Percentiles rank a stretch among this genome's conserved stretches.
These are phyloP conservation scores for Vaccinium vitisidaea DNA, from an alignment of 148 eudicot species.

Conservation along the genomic window DNA sequence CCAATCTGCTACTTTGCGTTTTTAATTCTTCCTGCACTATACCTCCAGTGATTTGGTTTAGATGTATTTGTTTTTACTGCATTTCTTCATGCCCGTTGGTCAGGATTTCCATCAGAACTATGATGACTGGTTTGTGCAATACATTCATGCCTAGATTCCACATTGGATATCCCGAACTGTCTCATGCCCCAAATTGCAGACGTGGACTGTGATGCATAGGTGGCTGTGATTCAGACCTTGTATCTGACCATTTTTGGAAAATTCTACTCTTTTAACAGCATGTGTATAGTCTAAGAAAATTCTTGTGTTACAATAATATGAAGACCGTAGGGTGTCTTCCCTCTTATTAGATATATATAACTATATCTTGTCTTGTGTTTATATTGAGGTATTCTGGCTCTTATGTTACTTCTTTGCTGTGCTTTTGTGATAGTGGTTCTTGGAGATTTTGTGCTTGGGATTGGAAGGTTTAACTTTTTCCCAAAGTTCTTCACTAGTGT, in stretches of 20 bases:
- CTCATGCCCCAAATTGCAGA: not conserved
- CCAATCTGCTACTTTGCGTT: not conserved
- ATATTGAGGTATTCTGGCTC: not conserved
- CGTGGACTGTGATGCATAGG: not conserved
- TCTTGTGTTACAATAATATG: not conserved
- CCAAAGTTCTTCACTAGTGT: not conserved
- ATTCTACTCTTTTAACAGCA: not conserved
- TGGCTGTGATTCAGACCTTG: not conserved
- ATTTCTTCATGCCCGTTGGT: not conserved
- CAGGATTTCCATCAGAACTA: not conserved
- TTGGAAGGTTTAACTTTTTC: not conserved
- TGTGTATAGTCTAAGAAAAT: not conserved
- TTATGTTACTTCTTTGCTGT: not conserved
- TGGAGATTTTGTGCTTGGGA: not conserved
- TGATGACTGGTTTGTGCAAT: not conserved
- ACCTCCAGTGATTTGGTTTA: not conserved
- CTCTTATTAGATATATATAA: not conserved
- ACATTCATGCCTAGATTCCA: not conserved
- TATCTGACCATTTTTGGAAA: not conserved
- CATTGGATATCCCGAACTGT: not conserved
- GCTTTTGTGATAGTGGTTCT: not conserved
- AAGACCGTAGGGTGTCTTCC: not conserved
- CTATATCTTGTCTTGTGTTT: not conserved
- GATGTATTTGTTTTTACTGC: not conserved
- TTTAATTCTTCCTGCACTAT: not conserved